Base-by-base conservation (phyloP, 148 eudicot species). In the Cornus kousa region DNA sequence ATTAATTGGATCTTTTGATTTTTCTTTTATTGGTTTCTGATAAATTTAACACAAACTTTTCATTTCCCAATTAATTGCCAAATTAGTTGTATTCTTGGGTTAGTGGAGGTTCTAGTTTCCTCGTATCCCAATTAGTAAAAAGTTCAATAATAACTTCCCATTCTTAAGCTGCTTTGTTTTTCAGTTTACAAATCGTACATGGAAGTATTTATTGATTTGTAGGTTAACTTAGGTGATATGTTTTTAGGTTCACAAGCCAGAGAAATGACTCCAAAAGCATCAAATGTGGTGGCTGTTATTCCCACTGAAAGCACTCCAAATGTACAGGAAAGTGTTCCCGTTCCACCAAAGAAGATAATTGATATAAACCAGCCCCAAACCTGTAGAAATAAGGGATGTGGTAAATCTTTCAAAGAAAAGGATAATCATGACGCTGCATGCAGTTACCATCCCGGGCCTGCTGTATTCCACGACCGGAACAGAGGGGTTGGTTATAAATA, bases 371-470 rank as follows among this genome's bases (percentile, higher is more conserved):
- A 91, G 84, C 92, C 97, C 68, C 97, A 95, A 77, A 83, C 79
- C 0, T 95, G 99, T 86, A 93, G 84, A 80, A 93, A 95, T 75
- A 93, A 93, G 86, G 95, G 97, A 46, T 95, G 99, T 67, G 99
- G 97, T 32, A 64, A 87, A 85, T 89, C 92, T 75, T 95, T 93
- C 78, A 91, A 78, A 84, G 99, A 95, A 83, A 90, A 69, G 59
- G 86, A 93, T 81, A 95, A 95, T 82, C 93, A 95, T 79, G 97
- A 90, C 31, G 32, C 84, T 23, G 99, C 97, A 40, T 95, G 99
- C 86, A 86, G 77, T 83, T 89, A 93, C 83, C 99, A 95, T 71
- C 99, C 99, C 1, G 97, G 99, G 43, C 99, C 99, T 68, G 93
- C 97, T 10, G 72, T 93, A 71, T 95, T 95, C 81, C 99, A 93